Percentiles rank a stretch among this genome's conserved stretches.
These are phyloP conservation scores for Aurifilum marmelostoma DNA, from an alignment of 2,329 filamentous ascomycete genomes.

Conservation along the genomic window DNA sequence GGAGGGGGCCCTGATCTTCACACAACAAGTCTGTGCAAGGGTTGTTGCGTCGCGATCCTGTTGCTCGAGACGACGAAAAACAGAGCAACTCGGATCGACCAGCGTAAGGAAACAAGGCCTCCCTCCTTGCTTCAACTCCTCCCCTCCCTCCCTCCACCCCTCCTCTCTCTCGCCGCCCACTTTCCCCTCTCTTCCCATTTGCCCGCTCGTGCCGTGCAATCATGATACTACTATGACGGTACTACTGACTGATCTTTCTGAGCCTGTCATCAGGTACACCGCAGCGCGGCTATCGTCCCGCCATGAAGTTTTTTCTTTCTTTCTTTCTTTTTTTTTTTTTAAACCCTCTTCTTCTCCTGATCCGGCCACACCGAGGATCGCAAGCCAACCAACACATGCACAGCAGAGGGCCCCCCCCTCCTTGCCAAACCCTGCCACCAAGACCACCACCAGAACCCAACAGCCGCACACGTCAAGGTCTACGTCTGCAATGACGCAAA, in stretches of 20 bases:
- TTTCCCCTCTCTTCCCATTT: neutral
- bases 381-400: neutral
- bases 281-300: neutral
- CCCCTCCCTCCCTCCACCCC: too few species aligned
- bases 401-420: too few species aligned
- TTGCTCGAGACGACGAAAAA: neutral
- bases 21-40: neutral
- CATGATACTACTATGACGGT: neutral
- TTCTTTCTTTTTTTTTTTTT: neutral
- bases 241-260: neutral
- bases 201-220: neutral
- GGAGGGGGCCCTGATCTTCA: neutral
- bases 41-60: neutral
- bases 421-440: neutral
- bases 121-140: neutral
- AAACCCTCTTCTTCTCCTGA: neutral
- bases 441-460: too few species aligned
- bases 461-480: neutral
- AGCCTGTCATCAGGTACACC: neutral
- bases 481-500: conserved; percentile 4
- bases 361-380: neutral
- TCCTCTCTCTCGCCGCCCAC: neutral
- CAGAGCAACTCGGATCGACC: neutral
- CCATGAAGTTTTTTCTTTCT: neutral
- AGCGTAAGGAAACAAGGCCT: neutral